These are phyloP conservation scores for Marasmius sp. DNA, from an alignment of 1,284 basidiomycete species.

Conservation along the genomic window DNA sequence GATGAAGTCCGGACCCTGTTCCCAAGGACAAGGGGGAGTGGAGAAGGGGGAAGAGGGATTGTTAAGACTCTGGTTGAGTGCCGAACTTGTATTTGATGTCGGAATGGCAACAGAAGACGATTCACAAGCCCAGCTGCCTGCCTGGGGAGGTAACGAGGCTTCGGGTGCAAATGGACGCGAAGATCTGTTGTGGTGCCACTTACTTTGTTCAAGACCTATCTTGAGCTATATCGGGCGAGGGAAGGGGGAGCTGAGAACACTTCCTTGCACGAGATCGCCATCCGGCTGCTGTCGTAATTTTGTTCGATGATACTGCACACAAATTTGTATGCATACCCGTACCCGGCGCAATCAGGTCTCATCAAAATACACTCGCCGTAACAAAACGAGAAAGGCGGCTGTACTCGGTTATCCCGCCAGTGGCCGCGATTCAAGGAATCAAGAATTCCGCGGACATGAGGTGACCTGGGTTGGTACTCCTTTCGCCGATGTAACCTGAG, in stretches of 20 bases:
- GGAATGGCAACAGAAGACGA: not conserved
- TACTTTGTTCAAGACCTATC: no score
- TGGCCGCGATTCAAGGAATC: not conserved
- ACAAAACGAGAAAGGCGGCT: no score
- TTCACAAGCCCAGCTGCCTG: not conserved
- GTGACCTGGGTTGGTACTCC: not conserved
- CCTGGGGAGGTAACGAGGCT: not conserved
- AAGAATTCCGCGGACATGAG: not conserved
- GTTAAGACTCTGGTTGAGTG: not conserved
- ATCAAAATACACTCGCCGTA: not conserved
- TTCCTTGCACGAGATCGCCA: no score
- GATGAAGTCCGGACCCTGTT: no score
- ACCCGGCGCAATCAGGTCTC: not conserved
- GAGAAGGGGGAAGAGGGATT: no score
- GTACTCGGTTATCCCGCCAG: not conserved
- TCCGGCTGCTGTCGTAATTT: no score
- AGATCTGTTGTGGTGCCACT: not conserved
- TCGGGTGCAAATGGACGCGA: not conserved
- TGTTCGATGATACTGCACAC: not conserved
- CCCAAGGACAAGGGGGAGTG: no score
- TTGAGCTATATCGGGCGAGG: no score
- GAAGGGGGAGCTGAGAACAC: no score
- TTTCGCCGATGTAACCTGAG: not conserved
- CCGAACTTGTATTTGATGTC: not conserved
- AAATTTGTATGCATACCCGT: not conserved